Percentiles rank a stretch among this genome's conserved stretches.
Evolutionary conservation across 2,329 filamentous ascomycete genomes (phyloP).

Genomic region (Penicillium sp.): DNA sequence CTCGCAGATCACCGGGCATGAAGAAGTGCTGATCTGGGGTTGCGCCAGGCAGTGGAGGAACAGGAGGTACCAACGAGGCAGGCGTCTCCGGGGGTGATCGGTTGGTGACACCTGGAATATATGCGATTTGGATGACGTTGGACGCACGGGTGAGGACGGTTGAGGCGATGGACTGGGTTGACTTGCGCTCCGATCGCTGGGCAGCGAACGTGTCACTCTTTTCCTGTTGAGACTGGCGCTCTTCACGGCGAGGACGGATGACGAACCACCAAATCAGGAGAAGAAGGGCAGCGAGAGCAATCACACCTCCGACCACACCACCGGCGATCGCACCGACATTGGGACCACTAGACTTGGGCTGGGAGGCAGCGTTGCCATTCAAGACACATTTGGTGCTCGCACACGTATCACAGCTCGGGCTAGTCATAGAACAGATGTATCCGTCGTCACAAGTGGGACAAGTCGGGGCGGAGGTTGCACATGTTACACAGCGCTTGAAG

Average conservation of each 20-base stretch:
- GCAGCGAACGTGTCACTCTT: slow-evolving; percentile 53
- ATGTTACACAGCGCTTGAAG: slow-evolving; percentile 54
- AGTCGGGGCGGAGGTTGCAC: slow-evolving; percentile 50
- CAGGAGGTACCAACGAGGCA: slow-evolving; percentile 78
- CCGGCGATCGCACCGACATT: slow-evolving; percentile 86
- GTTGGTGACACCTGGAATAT: slow-evolving; percentile 96
- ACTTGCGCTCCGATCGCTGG: slow-evolving; percentile 63
- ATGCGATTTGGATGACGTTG: slow-evolving; percentile 99
- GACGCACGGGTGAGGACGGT: slow-evolving; percentile 93
- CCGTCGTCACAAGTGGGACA: slow-evolving; percentile 59
- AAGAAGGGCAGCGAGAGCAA: slow-evolving; percentile 68
- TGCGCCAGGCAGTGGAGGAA: slow-evolving; percentile 78
- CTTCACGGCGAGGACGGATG: slow-evolving; percentile 70
- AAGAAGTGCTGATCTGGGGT: slow-evolving; percentile 85
- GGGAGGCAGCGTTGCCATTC: slow-evolving; percentile 26
- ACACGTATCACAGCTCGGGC: slow-evolving; percentile 57
- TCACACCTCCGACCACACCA: slow-evolving; percentile 81
- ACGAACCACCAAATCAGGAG: slow-evolving; percentile 87
- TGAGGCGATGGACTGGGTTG: slow-evolving; percentile 90
- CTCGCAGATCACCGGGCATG: slow-evolving; percentile 82
- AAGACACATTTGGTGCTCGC: slow-evolving; percentile 51
- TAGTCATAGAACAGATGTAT: not conserved
- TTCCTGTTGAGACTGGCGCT: slow-evolving; percentile 56
- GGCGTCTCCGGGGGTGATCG: slow-evolving; percentile 81
- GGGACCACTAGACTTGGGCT: slow-evolving; percentile 46